Percentiles rank a stretch among this genome's conserved stretches.
phyloP scores from a whole-genome alignment of 83 land plant species.

The Isoetes engelmannii region DNA sequence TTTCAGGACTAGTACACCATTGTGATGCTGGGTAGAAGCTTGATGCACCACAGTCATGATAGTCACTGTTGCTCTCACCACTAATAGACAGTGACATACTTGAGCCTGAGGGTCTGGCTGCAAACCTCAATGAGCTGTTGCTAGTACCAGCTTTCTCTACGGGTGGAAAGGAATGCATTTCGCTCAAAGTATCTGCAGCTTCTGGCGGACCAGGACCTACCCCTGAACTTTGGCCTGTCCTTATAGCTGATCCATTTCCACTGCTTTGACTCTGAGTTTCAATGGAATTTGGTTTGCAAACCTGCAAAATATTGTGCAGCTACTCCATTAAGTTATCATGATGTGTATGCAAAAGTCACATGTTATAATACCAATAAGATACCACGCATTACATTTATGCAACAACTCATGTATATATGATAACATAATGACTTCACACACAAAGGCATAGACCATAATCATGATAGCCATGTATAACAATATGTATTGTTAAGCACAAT shows the following conservation, averaged over 20 bases:
- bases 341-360: too few species aligned
- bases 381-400: too few species aligned
- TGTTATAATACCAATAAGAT: too few species aligned
- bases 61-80: slow-evolving; percentile 59
- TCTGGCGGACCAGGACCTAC: background rate
- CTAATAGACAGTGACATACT: slow-evolving; percentile 21
- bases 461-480: too few species aligned
- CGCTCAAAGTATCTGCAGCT: background rate
- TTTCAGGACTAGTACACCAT: slow-evolving; percentile 41
- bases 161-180: background rate
- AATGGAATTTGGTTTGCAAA: too few species aligned
- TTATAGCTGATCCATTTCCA: background rate
- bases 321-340: too few species aligned
- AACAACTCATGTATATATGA: too few species aligned
- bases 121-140: background rate
- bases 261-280: too few species aligned
- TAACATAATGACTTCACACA: too few species aligned
- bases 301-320: too few species aligned
- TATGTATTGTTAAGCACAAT: too few species aligned
- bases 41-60: slow-evolving; percentile 70
- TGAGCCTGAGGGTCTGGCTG: background rate
- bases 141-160: background rate
- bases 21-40: slow-evolving; percentile 41
- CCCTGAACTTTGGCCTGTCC: background rate
- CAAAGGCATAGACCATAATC: too few species aligned